Percentiles rank a stretch among this genome's conserved stretches.
Evolutionary conservation across 805 yeast genomes (phyloP).

Genomic region (Yarrowia alimentaria): DNA sequence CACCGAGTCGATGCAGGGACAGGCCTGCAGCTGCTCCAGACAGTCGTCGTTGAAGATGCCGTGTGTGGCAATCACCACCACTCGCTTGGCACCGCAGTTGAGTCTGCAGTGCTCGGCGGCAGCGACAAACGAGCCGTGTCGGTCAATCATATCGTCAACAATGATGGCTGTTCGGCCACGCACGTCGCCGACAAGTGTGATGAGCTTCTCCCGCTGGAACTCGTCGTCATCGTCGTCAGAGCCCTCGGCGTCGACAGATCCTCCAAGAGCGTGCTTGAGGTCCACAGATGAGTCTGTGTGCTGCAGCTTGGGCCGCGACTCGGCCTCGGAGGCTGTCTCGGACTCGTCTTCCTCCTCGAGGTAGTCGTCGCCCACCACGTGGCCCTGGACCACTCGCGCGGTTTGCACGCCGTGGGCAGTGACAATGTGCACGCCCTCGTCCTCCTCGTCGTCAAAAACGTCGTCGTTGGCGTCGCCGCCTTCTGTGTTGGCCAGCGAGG

Average conservation of each 20-base stretch:
- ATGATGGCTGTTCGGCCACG: slow-evolving; percentile 88
- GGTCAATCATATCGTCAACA: slow-evolving; percentile 95
- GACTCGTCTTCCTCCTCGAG: slow-evolving; percentile 40
- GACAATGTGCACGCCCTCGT: slow-evolving; percentile 35
- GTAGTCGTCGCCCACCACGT: slow-evolving; percentile 87
- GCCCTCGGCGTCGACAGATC: slow-evolving; percentile 67
- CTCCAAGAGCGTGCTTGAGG: slow-evolving; percentile 64
- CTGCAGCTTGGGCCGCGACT: slow-evolving; percentile 1
- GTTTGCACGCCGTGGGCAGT: slow-evolving; percentile 61
- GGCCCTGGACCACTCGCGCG: slow-evolving; percentile 94
- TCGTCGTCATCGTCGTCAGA: slow-evolving; percentile 88
- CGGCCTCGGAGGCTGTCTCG: slow-evolving; percentile 32
- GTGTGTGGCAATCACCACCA: slow-evolving; percentile 90
- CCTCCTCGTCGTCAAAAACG: slow-evolving; percentile 32
- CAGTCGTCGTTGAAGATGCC: slow-evolving; percentile 90
- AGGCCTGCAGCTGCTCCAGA: slow-evolving; percentile 71
- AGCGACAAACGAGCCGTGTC: slow-evolving; percentile 88
- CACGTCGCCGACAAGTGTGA: slow-evolving; percentile 95
- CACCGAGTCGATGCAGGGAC: slow-evolving; percentile 81
- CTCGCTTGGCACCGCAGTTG: slow-evolving; percentile 94
- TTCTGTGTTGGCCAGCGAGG: slow-evolving; percentile 33
- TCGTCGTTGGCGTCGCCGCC: slow-evolving; percentile 18
- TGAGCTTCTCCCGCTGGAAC: slow-evolving; percentile 78
- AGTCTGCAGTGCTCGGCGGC: slow-evolving; percentile 97
- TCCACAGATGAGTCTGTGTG: slow-evolving; percentile 31